Conservation (phyloP, 352 stramenopile genomes). For the Pseudoperonospora humuli region DNA sequence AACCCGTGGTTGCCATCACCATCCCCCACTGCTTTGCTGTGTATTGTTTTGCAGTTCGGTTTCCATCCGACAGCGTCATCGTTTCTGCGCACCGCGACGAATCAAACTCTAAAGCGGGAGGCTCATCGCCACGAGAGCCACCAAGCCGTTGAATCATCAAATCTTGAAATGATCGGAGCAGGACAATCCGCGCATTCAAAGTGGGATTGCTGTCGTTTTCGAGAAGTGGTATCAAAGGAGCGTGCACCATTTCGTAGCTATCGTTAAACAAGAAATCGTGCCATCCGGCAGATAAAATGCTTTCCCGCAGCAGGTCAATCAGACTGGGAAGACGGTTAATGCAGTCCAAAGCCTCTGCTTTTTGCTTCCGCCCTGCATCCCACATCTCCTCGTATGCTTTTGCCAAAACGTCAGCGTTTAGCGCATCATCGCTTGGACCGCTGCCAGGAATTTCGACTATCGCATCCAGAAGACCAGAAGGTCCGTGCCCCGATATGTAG, state of each 20-base stretch:
- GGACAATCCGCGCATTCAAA: constrained; percentile 48
- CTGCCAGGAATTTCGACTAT: constrained; percentile 22
- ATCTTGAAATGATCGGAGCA: constrained; percentile 80
- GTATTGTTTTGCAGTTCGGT: constrained; percentile 83
- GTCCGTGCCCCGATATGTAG: constrained; percentile 50
- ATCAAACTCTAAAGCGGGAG: constrained; percentile 82
- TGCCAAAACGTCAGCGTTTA: constrained; percentile 42
- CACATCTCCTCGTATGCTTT: constrained; percentile 69
- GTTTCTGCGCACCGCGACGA: constrained; percentile 79
- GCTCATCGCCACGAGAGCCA: constrained; percentile 61
- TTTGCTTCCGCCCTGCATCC: constrained; percentile 45
- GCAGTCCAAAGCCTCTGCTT: constrained; percentile 64
- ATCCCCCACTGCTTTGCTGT: constrained; percentile 88
- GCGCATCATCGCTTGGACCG: constrained; percentile 30
- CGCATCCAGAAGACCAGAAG: constrained; percentile 48
- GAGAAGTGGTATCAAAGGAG: constrained; percentile 57
- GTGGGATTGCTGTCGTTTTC: constrained; percentile 25
- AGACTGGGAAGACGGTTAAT: constrained; percentile 49
- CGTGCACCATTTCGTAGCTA: constrained; percentile 56
- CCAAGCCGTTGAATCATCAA: constrained; percentile 77
- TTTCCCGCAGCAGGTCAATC: constrained; percentile 59
- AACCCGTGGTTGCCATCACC: constrained; percentile 82
- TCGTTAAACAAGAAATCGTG: constrained; percentile 46
- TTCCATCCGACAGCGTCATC: constrained; percentile 80
- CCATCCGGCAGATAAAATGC: constrained; percentile 51